Conservation (phyloP, 2,329 filamentous ascomycete genomes). For the Fusarium guadeloupense region DNA sequence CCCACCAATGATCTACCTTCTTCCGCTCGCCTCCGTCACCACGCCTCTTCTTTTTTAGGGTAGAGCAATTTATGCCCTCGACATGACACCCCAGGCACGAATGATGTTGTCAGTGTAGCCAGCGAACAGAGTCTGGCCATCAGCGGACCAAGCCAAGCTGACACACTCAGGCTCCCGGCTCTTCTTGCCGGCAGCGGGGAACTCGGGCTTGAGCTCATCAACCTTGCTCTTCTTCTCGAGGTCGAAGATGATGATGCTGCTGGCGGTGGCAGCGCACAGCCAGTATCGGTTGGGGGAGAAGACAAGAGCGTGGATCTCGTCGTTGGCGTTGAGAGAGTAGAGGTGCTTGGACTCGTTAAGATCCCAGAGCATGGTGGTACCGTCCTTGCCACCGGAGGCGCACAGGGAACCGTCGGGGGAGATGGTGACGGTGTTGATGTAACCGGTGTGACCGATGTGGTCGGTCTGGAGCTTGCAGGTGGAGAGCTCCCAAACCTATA, state of each 20-base stretch:
- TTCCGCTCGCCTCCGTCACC: conserved; percentile 43
- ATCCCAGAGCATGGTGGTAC: conserved; percentile 99
- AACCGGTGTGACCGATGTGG: conserved; percentile 99
- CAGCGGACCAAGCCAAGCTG: conserved; percentile 95
- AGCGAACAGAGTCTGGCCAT: conserved; percentile 98
- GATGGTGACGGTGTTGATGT: conserved; percentile 99
- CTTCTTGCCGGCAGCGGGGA: conserved; percentile 98
- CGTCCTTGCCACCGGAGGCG: conserved; percentile 99
- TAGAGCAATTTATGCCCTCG: conserved; percentile 73
- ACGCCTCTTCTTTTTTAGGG: conserved; percentile 41
- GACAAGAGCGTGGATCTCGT: conserved; percentile 99
- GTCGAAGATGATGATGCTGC: conserved; percentile 99
- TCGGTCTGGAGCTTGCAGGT: conserved; percentile 99
- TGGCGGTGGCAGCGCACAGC: conserved; percentile 97
- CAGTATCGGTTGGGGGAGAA: conserved; percentile 99
- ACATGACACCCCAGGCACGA: conserved; percentile 98
- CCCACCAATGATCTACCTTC: conserved; percentile 57
- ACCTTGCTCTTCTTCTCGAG: conserved; percentile 99
- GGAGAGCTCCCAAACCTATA: conserved; percentile 97
- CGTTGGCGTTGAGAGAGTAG: conserved; percentile 98
- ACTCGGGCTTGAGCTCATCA: conserved; percentile 99
- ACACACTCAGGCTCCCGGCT: conserved; percentile 98
- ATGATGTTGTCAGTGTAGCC: conserved; percentile 99
- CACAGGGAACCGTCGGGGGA: conserved; percentile 99
- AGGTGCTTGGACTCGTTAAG: conserved; percentile 99